Evolutionary conservation across 1,139 yeast species (phyloP).

Genomic region (Kodamaea derodonti): DNA sequence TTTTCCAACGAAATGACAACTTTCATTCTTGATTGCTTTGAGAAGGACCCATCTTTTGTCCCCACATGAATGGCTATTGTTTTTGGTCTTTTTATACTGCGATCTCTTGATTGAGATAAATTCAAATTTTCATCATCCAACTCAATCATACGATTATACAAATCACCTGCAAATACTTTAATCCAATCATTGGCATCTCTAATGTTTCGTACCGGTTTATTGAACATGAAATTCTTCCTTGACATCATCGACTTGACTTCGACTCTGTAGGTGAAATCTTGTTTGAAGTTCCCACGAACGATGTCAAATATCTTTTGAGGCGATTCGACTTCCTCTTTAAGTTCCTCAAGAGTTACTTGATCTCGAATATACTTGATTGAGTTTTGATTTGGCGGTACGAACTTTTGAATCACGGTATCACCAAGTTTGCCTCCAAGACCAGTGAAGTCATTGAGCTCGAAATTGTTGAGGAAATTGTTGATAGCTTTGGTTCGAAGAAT

Average conservation of each 20-base stretch:
- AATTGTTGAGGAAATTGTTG: conserved; percentile 50
- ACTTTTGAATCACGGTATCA: conserved; percentile 44
- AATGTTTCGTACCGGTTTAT: conserved; percentile 48
- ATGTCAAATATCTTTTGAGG: conserved; percentile 52
- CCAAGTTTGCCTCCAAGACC: conserved; percentile 93
- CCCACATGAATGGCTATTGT: conserved; percentile 42
- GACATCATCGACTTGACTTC: conserved; percentile 86
- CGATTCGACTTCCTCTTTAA: conserved; percentile 33
- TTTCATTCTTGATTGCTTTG: conserved; percentile 46
- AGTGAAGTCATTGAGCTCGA: conserved; percentile 73
- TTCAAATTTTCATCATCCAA: conserved; percentile 58
- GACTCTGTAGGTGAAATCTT: conserved; percentile 53
- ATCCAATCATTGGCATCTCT: conserved; percentile 77
- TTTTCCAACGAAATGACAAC: conserved; percentile 37
- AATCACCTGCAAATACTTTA: conserved; percentile 76
- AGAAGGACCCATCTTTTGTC: conserved; percentile 18
- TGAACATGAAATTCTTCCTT: conserved; percentile 64
- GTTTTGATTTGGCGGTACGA: conserved; percentile 41
- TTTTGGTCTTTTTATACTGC: conserved; percentile 44
- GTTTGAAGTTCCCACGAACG: conserved; percentile 58
- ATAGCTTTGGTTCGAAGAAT: conserved; percentile 52
- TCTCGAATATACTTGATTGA: conserved; percentile 49
- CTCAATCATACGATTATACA: conserved; percentile 67
- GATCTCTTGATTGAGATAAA: conserved; percentile 12
- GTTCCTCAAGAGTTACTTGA: conserved; percentile 32